A percentile compares a stretch with the other conserved stretches of the same genome.
These are phyloP conservation scores for Sugiyamaella xylanicola DNA, from an alignment of 1,139 yeast genomes.

Conservation along the genomic window DNA sequence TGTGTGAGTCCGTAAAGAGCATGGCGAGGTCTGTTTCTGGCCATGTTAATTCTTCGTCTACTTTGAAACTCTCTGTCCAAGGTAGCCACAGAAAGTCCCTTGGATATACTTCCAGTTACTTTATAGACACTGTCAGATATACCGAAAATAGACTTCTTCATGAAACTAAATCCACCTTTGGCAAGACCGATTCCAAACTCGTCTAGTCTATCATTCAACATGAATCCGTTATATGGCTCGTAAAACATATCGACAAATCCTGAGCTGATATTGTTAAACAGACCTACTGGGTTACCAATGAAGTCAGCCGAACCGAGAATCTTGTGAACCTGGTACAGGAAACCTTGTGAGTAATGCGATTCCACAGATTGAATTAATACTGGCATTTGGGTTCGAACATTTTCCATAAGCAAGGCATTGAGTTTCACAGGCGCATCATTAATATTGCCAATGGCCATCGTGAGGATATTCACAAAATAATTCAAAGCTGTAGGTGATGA, in stretches of 20 bases:
- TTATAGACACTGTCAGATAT: slow-evolving; percentile 91
- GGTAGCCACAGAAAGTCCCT: slow-evolving; percentile 89
- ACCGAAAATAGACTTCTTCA: slow-evolving; percentile 94
- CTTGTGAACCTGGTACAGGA: slow-evolving; percentile 88
- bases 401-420: slow-evolving; percentile 85
- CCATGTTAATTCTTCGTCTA: slow-evolving; percentile 62
- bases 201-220: slow-evolving; percentile 92
- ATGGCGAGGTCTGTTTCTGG: slow-evolving; percentile 80
- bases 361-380: slow-evolving; percentile 68
- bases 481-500: slow-evolving; percentile 63
- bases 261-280: slow-evolving; percentile 87
- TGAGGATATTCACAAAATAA: slow-evolving; percentile 78
- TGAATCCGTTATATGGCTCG: slow-evolving; percentile 95
- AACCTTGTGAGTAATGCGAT: slow-evolving; percentile 90
- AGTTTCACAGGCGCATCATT: slow-evolving; percentile 94
- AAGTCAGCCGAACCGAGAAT: slow-evolving; percentile 95
- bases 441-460: slow-evolving; percentile 97
- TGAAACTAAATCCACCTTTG: slow-evolving; percentile 90
- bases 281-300: slow-evolving; percentile 95
- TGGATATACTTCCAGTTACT: slow-evolving; percentile 91
- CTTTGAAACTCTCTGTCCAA: slow-evolving; percentile 86
- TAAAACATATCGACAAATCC: slow-evolving; percentile 96
- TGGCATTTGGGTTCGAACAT: slow-evolving; percentile 83
- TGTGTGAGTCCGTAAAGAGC: slow-evolving; percentile 84
- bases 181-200: slow-evolving; percentile 95